Base-by-base conservation (phyloP, 257 asterid species). In the Fraxinus quadrangulata region DNA sequence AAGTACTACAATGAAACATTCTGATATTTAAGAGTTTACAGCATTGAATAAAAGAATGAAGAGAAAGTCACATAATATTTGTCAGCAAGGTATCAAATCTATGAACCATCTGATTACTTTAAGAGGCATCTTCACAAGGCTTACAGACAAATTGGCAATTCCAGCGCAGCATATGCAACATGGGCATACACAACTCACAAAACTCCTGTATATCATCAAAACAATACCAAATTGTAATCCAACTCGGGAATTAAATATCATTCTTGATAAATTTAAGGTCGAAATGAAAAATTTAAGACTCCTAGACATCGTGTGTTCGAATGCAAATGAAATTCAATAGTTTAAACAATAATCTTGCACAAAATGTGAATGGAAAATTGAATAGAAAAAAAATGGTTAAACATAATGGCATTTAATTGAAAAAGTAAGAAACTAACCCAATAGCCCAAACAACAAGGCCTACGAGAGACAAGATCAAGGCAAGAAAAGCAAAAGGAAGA, bases 111-210 rank as follows among this genome's bases (percentile, higher is more conserved):
- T 70, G 76, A 88, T 78, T 68, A 84, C 71, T 8, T 56, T 79
- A 47, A 88, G 23, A 17, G 93, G 96, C 34, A 90, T 80, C 81
- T 84, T 81, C 77, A 86, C 83, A 61, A 89, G 63, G 72, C 26
- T 66, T n/a, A 86, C 67, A 1, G 91, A 87, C 72, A 87, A 19
- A 72, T 83, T 85, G 40, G 82, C 88, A 5, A 90, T 14, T 16
- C 89, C 89, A 6, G 84, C 81, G 37, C 87, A 86, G 72, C 93
- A 90, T 30, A 82, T n/a, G 86, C 93, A 87, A 76, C 90, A 90
- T 30, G 92, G 96, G 82, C 91, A 86, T 16, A 83, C 17, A 70
- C 89, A 87, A 11, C 80, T 84, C 73, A 88, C 19, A 49, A 84
- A 1, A 8, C 69, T 78, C 88, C 92, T 88, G 75, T 24, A 30